These are phyloP conservation scores for Tolypocladium ophioglossoides DNA, from an alignment of 2,329 filamentous ascomycete genomes.

Conservation along the genomic window DNA sequence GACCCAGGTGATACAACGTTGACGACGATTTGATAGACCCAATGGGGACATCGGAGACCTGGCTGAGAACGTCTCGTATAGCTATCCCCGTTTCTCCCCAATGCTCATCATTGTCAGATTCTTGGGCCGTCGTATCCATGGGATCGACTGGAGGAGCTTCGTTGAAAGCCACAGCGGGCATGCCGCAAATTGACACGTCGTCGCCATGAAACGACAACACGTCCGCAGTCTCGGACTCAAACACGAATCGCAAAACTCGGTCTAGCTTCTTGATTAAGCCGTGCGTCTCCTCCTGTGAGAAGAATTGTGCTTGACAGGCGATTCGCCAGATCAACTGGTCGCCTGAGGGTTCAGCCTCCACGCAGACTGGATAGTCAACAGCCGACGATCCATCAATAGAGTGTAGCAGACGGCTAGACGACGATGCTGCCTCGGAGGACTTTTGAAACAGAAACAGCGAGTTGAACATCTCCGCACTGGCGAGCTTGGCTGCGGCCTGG, in stretches of 20 bases:
- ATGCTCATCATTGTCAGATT: background rate
- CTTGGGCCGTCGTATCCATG: background rate
- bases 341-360: slow-evolving; percentile 61
- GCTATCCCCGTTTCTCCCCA: slow-evolving; percentile 25
- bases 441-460: slow-evolving; percentile 46
- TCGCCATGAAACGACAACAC: slow-evolving; percentile 42
- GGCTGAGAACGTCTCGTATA: slow-evolving; percentile 38
- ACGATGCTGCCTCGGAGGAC: slow-evolving; percentile 4
- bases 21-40: slow-evolving; percentile 47
- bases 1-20: slow-evolving; percentile 72
- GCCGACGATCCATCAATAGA: slow-evolving; percentile 55
- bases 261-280: slow-evolving; percentile 51
- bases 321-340: slow-evolving; percentile 56
- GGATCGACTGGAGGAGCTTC: background rate
- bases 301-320: slow-evolving; percentile 52
- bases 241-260: slow-evolving; percentile 42
- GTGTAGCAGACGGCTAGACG: slow-evolving; percentile 35
- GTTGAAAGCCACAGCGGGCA: slow-evolving; percentile 24
- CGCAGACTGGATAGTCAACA: slow-evolving; percentile 72
- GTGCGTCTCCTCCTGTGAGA: slow-evolving; percentile 33
- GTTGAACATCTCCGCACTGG: slow-evolving; percentile 36
- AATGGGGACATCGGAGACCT: slow-evolving; percentile 50
- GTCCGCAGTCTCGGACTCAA: slow-evolving; percentile 34
- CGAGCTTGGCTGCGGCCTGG: slow-evolving; percentile 30
- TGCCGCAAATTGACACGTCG: slow-evolving; percentile 53